Base-by-base conservation (phyloP, 371 early-diverging fungal genomes). In the Rhizomucor miehei region DNA sequence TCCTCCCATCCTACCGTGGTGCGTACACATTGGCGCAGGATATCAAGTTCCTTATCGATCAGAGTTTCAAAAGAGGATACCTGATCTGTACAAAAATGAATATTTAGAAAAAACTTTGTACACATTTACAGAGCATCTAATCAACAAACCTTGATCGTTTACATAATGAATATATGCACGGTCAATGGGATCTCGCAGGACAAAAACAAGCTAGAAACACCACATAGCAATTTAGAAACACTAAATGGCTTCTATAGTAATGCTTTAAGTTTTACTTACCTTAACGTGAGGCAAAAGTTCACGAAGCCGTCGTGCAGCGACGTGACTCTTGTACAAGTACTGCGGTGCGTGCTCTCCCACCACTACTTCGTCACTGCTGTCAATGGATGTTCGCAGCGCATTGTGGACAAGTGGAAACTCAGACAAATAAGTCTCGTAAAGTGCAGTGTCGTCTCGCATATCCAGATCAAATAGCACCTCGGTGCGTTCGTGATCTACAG, bases 81-180 rank as follows among this genome's bases (percentile, higher is more conserved):
- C 51, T 24, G 16, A 25, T 46, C 47, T 48, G 10, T 48, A 47
- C 39, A 35, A 37, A 41, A 41, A 41, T 19, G 3, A 29, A 29
- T 5, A 29, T 3, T 3, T 29, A 8, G 29, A 5, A 29, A 29
- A 29, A 29, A 8, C 5, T n/a, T 29, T 3, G 29, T 29, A 29
- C 3, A 29, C 8, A 29, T 29, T 8, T 5, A 29, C 3, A 29
- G 29, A 29, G 8, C 5, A 29, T 29, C 29, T 29, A 29, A 29
- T 29, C 29, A 29, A 29, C 29, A 29, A 29, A 36, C 44, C 51
- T 29, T 24, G 25, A 36, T 45, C 52, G 40, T 69, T 54, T 14
- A 72, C 41, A 44, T 76, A 81, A 37, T 81, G 79, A 41, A 72
- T 63, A 54, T 79, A 79, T n/a, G 81, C 81, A 44, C 81, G 70